phyloP scores from a whole-genome alignment of 192 early-diverging fungal species.

The Backusella sp. region DNA sequence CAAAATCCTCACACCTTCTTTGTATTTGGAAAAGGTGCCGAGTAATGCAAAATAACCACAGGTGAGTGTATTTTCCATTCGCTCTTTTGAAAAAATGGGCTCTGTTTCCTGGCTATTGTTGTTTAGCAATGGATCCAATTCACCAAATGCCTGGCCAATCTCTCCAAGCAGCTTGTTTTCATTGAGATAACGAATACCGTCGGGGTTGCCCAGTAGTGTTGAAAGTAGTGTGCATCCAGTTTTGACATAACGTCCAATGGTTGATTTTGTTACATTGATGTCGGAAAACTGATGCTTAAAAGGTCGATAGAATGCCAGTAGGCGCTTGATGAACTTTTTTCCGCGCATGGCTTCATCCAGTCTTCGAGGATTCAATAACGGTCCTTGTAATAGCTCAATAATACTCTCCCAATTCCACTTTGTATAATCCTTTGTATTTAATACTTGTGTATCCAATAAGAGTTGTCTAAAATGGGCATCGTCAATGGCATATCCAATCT shows the following conservation, averaged over 20 bases:
- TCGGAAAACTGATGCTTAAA: constrained; percentile 69
- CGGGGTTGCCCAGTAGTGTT: constrained; percentile 55
- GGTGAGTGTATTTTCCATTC: constrained; percentile 70
- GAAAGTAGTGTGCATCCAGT: constrained; percentile 71
- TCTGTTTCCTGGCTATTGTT: constrained; percentile 47
- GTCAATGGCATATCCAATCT: constrained; percentile 66
- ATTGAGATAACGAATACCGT: constrained; percentile 66
- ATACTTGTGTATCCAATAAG: constrained; percentile 68
- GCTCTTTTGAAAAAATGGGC: constrained; percentile 69
- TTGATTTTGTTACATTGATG: constrained; percentile 49
- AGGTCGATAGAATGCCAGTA: constrained; percentile 75
- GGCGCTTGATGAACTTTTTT: constrained; percentile 69
- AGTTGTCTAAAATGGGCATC: constrained; percentile 67
- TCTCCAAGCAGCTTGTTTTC: constrained; percentile 71
- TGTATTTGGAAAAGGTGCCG: constrained; percentile 57
- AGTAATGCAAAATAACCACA: constrained; percentile 80
- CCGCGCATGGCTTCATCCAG: constrained; percentile 73
- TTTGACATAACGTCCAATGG: constrained; percentile 46
- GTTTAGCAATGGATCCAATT: constrained; percentile 65
- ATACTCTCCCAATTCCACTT: constrained; percentile 83
- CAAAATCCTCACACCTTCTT: constrained; percentile 64
- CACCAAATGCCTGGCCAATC: constrained; percentile 69
- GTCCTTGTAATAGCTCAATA: constrained; percentile 74
- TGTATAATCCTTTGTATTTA: constrained; percentile 68
- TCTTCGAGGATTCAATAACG: constrained; percentile 66